phyloP scores from a whole-genome alignment of 371 early-diverging fungal genomes.

The Saksenaea vasiformis region DNA sequence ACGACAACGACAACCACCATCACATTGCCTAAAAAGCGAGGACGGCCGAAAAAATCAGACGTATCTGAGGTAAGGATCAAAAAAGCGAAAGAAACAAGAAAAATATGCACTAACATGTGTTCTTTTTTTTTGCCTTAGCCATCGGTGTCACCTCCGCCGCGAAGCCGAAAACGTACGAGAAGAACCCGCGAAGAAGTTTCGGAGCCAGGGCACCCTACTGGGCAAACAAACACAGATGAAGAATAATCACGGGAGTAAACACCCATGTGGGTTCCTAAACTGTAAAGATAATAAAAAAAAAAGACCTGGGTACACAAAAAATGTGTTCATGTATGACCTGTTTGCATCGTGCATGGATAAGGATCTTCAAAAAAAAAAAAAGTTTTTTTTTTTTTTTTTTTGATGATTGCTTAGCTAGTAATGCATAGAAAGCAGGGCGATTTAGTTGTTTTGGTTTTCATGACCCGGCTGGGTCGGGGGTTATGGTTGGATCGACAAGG shows the following conservation, averaged over 20 bases:
- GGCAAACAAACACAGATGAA: not conserved
- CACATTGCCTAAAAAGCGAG: conserved; percentile 11
- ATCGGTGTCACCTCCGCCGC: not conserved
- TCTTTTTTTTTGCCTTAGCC: not conserved
- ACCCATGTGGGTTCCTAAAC: too few relatives aligned
- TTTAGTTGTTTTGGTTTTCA: too few relatives aligned
- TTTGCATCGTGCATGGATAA: not conserved
- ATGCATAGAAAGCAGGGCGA: not conserved
- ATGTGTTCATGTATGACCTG: not conserved
- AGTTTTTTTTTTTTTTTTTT: not conserved
- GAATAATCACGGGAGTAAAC: not conserved
- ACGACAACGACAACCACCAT: too few relatives aligned
- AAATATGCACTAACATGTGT: not conserved
- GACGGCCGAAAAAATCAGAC: conserved; percentile 16
- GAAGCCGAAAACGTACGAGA: conserved; percentile 17
- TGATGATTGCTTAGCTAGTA: too few relatives aligned
- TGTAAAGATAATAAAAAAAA: too few relatives aligned
- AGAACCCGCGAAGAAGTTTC: conserved; percentile 23
- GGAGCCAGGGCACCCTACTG: conserved; percentile 5
- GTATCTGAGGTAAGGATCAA: conserved; percentile 6
- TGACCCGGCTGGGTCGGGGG: too few relatives aligned
- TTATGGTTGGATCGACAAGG: not conserved
- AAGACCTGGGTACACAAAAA: not conserved
- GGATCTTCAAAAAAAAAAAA: not conserved
- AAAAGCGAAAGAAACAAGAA: not conserved